Percentiles rank a stretch among this genome's conserved stretches.
Conservation (phyloP, 176 grass and related monocot species). For the Paspalum notatum region DNA sequence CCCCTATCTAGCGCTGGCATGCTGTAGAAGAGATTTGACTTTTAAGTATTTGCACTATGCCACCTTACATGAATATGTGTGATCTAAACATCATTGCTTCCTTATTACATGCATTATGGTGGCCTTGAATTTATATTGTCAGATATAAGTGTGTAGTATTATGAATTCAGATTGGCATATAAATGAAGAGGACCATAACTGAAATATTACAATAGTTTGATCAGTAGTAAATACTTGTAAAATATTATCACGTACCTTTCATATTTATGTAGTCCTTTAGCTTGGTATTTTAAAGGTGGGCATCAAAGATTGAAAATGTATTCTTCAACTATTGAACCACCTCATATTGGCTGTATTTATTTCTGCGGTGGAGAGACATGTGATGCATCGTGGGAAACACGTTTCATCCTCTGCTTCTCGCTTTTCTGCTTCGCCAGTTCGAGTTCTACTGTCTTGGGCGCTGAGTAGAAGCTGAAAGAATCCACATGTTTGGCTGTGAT, state of each 20-base stretch:
- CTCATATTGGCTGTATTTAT: background rate
- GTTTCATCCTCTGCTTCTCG: no score
- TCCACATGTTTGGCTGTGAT: no score
- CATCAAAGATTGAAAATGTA: constrained; percentile 14
- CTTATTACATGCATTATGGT: constrained; percentile 2
- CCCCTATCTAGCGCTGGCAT: background rate
- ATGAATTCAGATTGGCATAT: constrained; percentile 6
- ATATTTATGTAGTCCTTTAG: background rate
- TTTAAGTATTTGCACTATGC: background rate
- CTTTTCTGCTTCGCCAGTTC: no score
- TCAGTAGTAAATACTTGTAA: background rate
- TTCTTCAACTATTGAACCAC: background rate
- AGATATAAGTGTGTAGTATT: background rate
- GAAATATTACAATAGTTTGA: constrained; percentile 2
- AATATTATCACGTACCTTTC: background rate
- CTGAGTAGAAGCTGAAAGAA: no score
- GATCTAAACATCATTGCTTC: background rate
- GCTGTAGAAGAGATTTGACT: background rate
- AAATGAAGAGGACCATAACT: constrained; percentile 17
- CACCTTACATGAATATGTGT: background rate
- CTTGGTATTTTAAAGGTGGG: constrained; percentile 2
- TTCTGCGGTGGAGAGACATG: no score
- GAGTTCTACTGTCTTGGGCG: no score
- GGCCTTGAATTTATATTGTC: background rate
- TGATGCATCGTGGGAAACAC: no score